Evolutionary conservation across 2,329 filamentous ascomycete species (phyloP).

Genomic region (Fusarium euwallaceae): DNA sequence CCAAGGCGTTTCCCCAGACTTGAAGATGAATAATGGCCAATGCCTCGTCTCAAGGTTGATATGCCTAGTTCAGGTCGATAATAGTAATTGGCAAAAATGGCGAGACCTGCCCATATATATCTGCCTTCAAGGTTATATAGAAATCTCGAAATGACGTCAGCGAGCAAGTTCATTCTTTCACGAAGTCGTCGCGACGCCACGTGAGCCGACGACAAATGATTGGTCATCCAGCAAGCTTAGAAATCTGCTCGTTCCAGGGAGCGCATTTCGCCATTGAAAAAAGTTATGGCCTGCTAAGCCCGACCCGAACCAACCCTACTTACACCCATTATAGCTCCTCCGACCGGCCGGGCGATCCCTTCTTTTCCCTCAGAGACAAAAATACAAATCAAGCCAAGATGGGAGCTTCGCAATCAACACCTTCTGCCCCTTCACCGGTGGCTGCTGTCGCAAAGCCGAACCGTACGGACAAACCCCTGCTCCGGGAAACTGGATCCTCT

Average conservation of each 20-base stretch:
- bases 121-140: not conserved
- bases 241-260: conserved; percentile 41
- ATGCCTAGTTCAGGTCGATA: not conserved
- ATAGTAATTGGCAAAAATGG: too few species aligned
- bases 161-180: conserved; percentile 19
- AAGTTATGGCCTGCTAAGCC: conserved; percentile 28
- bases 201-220: conserved; percentile 47
- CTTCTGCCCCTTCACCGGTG: conserved; percentile 11
- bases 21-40: not conserved
- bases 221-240: conserved; percentile 49
- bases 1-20: conserved; percentile 17
- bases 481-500: not conserved
- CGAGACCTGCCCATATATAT: not conserved
- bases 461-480: conserved; percentile 39
- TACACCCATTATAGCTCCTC: conserved; percentile 9
- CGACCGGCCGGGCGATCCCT: conserved; percentile 22
- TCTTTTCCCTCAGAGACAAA: not conserved
- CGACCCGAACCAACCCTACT: conserved; percentile 2
- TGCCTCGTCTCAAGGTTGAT: not conserved
- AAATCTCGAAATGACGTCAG: conserved; percentile 46
- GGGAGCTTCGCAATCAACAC: conserved; percentile 37
- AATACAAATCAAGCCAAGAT: conserved; percentile 9
- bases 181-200: conserved; percentile 45
- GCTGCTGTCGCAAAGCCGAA: conserved; percentile 11
- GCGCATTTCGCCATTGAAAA: conserved; percentile 44